Conservation (phyloP, 2,329 filamentous ascomycete species). For the Cryphonectria nitschkei region DNA sequence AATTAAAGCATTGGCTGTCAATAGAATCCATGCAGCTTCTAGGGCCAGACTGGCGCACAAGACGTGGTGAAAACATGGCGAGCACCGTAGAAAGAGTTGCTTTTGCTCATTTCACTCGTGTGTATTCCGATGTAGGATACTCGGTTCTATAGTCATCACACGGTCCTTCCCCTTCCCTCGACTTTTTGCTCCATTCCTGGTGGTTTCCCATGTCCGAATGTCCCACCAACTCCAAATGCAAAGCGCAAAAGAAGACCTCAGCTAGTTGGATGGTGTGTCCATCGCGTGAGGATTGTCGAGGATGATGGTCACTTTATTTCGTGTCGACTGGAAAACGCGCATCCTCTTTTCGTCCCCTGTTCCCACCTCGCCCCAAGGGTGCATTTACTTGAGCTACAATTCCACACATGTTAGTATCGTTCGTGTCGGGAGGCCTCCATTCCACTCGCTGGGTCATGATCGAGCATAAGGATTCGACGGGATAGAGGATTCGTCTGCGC, state of each 20-base stretch:
- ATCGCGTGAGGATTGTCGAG: constrained; percentile 25
- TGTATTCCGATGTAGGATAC: constrained; percentile 29
- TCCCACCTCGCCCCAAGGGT: constrained; percentile 14
- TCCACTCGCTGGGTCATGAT: too few relatives aligned
- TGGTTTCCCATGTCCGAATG: constrained; percentile 29
- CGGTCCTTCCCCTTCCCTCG: constrained; percentile 13
- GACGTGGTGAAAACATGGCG: background rate
- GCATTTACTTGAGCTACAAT: constrained; percentile 28
- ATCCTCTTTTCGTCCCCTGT: constrained; percentile 16
- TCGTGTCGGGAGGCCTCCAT: too few relatives aligned
- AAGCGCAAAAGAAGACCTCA: constrained; percentile 27
- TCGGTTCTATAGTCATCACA: constrained; percentile 28
- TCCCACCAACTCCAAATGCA: constrained; percentile 30
- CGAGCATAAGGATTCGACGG: background rate
- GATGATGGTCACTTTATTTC: constrained; percentile 16
- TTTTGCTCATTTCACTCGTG: constrained; percentile 27
- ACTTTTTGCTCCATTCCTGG: constrained; percentile 19
- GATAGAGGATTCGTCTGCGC: constrained; percentile 33
- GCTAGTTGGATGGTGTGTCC: constrained; percentile 23
- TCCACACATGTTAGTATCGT: constrained; percentile 3
- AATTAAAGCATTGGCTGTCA: background rate
- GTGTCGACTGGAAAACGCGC: constrained; percentile 24
- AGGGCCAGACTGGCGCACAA: background rate
- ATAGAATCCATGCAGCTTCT: background rate
- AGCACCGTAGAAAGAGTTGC: background rate